Conservation (phyloP, 2,329 filamentous ascomycete genomes). For the Proliferodiscus dingleyae region DNA sequence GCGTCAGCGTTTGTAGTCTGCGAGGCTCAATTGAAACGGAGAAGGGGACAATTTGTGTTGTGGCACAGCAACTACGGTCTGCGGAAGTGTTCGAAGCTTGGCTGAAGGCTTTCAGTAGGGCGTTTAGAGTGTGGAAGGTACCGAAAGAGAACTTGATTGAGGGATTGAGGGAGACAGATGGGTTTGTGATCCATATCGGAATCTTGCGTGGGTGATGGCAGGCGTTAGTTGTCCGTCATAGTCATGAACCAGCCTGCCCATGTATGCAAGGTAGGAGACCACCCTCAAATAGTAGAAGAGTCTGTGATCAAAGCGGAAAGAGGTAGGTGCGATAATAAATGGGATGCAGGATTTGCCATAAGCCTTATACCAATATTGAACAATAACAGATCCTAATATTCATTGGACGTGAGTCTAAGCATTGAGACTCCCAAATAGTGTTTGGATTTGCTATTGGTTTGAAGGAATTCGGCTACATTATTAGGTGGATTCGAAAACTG, state of each 20-base stretch:
- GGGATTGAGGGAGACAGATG: slow-evolving; percentile 57
- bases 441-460: too few species aligned
- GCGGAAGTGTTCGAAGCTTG: slow-evolving; percentile 81
- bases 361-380: too few species aligned
- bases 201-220: slow-evolving; percentile 47
- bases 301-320: too few species aligned
- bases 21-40: slow-evolving; percentile 30
- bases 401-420: not conserved
- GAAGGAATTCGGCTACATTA: too few species aligned
- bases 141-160: slow-evolving; percentile 55
- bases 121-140: slow-evolving; percentile 74
- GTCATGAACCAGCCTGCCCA: too few species aligned
- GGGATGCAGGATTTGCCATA: too few species aligned
- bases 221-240: too few species aligned
- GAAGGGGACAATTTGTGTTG: slow-evolving; percentile 64
- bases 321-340: too few species aligned
- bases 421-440: not conserved
- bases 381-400: too few species aligned
- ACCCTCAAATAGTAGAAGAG: too few species aligned
- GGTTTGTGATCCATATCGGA: slow-evolving; percentile 80
- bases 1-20: slow-evolving; percentile 66
- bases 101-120: slow-evolving; percentile 60
- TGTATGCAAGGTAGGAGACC: too few species aligned
- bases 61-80: slow-evolving; percentile 85
- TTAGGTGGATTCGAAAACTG: too few species aligned